A percentile compares a stretch with the other conserved stretches of the same genome.
These are phyloP conservation scores for Fimicolochytrium jonesii DNA, from an alignment of 192 early-diverging fungal species.

Conservation along the genomic window DNA sequence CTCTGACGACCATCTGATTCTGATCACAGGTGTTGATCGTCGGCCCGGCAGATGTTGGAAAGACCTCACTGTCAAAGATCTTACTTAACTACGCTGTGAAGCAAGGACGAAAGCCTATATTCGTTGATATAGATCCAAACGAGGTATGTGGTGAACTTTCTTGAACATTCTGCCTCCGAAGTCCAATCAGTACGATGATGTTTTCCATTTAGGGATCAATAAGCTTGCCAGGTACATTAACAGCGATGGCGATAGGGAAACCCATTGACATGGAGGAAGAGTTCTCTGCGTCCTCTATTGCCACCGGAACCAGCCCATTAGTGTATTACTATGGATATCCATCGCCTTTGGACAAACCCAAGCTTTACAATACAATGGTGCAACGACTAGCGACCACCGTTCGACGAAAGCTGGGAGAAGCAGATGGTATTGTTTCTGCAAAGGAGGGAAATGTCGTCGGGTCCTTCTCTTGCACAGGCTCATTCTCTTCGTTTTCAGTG, in stretches of 20 bases:
- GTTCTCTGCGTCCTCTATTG: constrained; percentile 67
- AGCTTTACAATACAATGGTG: constrained; percentile 71
- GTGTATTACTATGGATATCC: constrained; percentile 89
- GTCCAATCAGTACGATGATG: no score
- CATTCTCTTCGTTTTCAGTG: constrained; percentile 36
- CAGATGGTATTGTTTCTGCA: constrained; percentile 20
- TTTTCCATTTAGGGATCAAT: constrained; percentile 57
- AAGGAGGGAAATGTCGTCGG: neutral
- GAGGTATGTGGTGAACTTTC: no score
- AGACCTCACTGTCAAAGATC: constrained; percentile 80
- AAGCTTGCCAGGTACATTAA: constrained; percentile 79
- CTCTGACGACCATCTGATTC: neutral
- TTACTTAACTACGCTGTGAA: constrained; percentile 84
- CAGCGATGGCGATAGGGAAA: constrained; percentile 69
- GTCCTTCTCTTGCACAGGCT: no score
- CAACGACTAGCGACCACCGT: constrained; percentile 61
- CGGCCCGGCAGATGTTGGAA: constrained; percentile 90
- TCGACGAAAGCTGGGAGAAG: constrained; percentile 45
- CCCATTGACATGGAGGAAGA: constrained; percentile 82
- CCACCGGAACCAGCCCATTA: constrained; percentile 69
- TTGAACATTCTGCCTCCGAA: no score
- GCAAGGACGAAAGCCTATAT: constrained; percentile 68
- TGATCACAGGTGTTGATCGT: constrained; percentile 69
- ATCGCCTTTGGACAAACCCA: constrained; percentile 68
- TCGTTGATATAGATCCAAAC: constrained; percentile 81